phyloP scores from a whole-genome alignment of 2,329 filamentous ascomycete genomes.

The Fusarium veterinarium region DNA sequence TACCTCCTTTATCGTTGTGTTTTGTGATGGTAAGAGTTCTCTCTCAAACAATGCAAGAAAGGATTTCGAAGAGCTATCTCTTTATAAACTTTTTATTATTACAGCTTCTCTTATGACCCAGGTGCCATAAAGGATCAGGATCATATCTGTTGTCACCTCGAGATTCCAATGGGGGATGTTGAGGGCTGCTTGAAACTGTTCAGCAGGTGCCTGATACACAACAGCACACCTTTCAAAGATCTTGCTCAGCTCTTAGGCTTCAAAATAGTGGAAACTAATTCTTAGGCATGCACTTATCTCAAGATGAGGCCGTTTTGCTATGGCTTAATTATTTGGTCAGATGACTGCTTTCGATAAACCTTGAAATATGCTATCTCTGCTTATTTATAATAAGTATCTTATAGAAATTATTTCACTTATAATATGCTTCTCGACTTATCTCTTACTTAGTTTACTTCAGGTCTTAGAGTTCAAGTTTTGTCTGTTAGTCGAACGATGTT shows the following conservation, averaged over 20 bases:
- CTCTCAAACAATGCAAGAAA: background rate
- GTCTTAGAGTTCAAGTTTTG: background rate
- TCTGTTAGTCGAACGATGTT: rapidly evolving
- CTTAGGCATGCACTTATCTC: rapidly evolving
- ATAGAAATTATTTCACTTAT: background rate
- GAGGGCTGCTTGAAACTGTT: background rate
- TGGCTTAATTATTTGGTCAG: background rate
- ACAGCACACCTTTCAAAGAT: too few relatives aligned
- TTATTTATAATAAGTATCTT: rapidly evolving
- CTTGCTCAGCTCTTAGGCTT: rapidly evolving
- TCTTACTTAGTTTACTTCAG: rapidly evolving
- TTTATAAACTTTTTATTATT: rapidly evolving
- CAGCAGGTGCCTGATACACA: rapidly evolving
- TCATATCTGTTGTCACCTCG: background rate
- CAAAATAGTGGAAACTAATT: rapidly evolving
- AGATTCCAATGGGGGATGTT: rapidly evolving
- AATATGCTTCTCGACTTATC: rapidly evolving
- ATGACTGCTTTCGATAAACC: background rate
- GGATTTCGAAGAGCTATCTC: rapidly evolving
- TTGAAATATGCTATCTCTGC: background rate
- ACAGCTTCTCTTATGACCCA: rapidly evolving
- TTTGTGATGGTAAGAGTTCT: too few relatives aligned
- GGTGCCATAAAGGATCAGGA: background rate
- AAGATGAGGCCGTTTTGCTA: background rate
- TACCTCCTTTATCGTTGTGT: background rate